Base-by-base conservation (phyloP, 73 alveolate species). In the Paramecium sexaurelia region DNA sequence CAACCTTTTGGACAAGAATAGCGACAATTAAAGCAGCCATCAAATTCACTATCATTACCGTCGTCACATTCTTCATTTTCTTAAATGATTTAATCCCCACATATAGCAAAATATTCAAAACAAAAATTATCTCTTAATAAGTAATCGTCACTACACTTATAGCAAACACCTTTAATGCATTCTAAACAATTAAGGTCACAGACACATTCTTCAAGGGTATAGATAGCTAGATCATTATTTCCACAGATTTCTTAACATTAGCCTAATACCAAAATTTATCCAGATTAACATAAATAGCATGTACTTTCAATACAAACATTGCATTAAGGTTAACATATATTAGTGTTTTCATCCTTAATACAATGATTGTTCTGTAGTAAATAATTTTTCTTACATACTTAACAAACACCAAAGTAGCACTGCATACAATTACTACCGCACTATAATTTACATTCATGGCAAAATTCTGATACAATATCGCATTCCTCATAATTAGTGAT, bases 41-140 rank as follows among this genome's bases (percentile, higher is more conserved):
- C 90, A 39, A 20, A 19, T 78, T 56, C 41, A 24, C 11, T 78
- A 29, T 37, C 9, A 20, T 78, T 78, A 10, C 90, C 75, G 17
- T 78, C 90, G 19, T 78, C 90, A 26, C 90, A 78, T n/a, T 39
- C 20, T 39, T 39, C 67, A 51, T 17, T 0, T 17, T 51, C 67
- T 51, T 51, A n/a, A 7, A 51, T 6, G 5, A 51, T 17, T 0
- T 1, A 5, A 51, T 51, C 66, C 17, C 66, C 66, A 17, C 66
- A 51, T n/a, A 5, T 51, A 51, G 4, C n/a, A 5, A 17, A 1
- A 20, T 10, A n/a, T 51, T 20, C 32, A 1, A 15, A 5, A 17
- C 66, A 51, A n/a, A n/a, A 0, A 51, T 51, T n/a, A n/a, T 51
- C 27, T 17, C 13, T 3, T 45, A n/a, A 51, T n/a, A 3, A 1